Base-by-base conservation (phyloP, 306 rosid species). In the Cyclanthera cordifolia region DNA sequence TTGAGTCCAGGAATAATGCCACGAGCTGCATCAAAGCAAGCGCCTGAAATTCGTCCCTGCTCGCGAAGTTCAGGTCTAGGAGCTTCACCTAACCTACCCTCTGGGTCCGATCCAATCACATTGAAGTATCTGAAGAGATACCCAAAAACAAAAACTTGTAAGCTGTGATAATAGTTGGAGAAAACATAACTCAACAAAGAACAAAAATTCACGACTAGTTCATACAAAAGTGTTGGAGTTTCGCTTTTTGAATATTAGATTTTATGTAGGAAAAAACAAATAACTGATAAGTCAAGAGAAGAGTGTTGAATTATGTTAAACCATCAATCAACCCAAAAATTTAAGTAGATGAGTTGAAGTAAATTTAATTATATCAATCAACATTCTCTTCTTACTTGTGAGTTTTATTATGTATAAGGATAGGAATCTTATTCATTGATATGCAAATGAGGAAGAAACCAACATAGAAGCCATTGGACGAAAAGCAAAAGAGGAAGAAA, bases 81-180 rank as follows among this genome's bases (percentile, higher is more conserved):
- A 56, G 97, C 94, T 85, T 90, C 97, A 63, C 97, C 95, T 59
- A 90, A 72, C 83, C 87, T 83, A 21, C 97, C 97, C 61, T 84
- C 91, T 24, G 95, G 95, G 37, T 91, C 95, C 30, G 97, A 91
- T 74, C 97, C 97, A 78, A 90, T 88, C 51, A 90, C 97, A 81
- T 88, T 90, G 78, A 90, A 90, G 72, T 93, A 93, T 75, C 99
- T 93, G 82, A 20, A 43, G 20, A 39, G 16, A 34, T 51, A 70
- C n/a, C 66, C 48, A 49, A 19, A 69, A 20, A 43, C 68, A 34
- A 60, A 65, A 64, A 65, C 39, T 65, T 20, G 14, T 43, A 12
- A 21, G 70, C 23, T 14, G 23, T 13, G 20, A 23, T 65, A 23
- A 65, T 11, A 61, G 39, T 20, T 58, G 8, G 23, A 57, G 30